Conservation (phyloP, 2,329 filamentous ascomycete genomes). For the Graphium sp. region DNA sequence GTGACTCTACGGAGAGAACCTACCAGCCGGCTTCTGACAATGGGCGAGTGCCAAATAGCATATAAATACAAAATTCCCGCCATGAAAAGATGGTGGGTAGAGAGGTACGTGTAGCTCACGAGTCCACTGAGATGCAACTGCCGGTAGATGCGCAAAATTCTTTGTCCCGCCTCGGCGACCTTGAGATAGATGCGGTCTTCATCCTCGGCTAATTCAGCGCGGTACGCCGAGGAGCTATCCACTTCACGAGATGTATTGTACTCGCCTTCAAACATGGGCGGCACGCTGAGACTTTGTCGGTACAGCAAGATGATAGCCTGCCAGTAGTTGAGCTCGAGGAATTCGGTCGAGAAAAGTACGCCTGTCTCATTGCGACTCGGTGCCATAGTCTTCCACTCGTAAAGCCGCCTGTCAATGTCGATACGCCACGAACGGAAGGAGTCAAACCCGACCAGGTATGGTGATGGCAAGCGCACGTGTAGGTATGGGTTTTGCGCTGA, state of each 20-base stretch:
- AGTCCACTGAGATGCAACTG: conserved; percentile 76
- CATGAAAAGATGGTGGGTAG: conserved; percentile 95
- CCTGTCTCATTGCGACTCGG: conserved; percentile 66
- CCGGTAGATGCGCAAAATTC: conserved; percentile 77
- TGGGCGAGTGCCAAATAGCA: conserved; percentile 89
- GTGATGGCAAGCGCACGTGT: conserved; percentile 63
- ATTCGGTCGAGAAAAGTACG: conserved; percentile 77
- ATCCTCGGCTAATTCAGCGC: conserved; percentile 54
- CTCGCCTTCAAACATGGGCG: conserved; percentile 69
- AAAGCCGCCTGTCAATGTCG: conserved; percentile 69
- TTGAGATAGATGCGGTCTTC: conserved; percentile 88
- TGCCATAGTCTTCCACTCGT: conserved; percentile 73
- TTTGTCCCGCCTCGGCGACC: conserved; percentile 87
- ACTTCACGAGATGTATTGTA: conserved; percentile 49
- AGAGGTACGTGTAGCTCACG: conserved; percentile 91
- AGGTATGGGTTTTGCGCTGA: conserved; percentile 55
- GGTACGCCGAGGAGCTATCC: conserved; percentile 43
- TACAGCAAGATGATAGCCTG: conserved; percentile 94
- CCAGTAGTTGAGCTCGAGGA: conserved; percentile 94
- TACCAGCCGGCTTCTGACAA: conserved; percentile 74
- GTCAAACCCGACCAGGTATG: conserved; percentile 69
- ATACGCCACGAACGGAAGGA: conserved; percentile 79
- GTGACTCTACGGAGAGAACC: conserved; percentile 16
- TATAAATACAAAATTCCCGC: conserved; percentile 92
- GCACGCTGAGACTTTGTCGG: conserved; percentile 74